Evolutionary conservation across 495 filamentous ascomycete species (phyloP).

Genomic region (Patellaria atrata): DNA sequence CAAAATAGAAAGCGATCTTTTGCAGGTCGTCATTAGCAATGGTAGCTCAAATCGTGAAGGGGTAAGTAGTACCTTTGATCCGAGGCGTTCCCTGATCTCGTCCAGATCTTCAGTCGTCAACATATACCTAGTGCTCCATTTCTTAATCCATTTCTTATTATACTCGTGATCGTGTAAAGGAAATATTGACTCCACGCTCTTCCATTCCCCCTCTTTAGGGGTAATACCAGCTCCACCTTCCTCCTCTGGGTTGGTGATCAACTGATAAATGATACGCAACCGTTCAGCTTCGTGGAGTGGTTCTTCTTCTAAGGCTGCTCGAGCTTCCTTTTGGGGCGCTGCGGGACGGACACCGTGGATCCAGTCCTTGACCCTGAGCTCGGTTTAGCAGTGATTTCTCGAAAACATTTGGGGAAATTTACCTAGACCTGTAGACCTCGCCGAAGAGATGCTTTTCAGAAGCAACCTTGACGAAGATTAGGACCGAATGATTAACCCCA

Average conservation of each 20-base stretch:
- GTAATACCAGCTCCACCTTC: slow-evolving; percentile 88
- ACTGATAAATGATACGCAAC: slow-evolving; percentile 65
- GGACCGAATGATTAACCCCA: slow-evolving; percentile 58
- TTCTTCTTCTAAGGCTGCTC: slow-evolving; percentile 44
- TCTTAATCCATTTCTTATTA: slow-evolving; percentile 80
- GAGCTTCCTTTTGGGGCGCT: slow-evolving; percentile 62
- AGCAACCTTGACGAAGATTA: slow-evolving; percentile 71
- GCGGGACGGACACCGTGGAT: slow-evolving; percentile 72
- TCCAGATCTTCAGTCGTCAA: slow-evolving; percentile 64
- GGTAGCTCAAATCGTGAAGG: background rate
- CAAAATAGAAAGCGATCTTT: slow-evolving; percentile 85
- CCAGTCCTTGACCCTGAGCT: slow-evolving; percentile 78
- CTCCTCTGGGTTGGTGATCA: slow-evolving; percentile 66
- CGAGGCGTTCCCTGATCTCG: slow-evolving; percentile 75
- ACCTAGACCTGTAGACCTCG: slow-evolving; percentile 43
- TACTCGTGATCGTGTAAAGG: slow-evolving; percentile 77
- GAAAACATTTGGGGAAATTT: slow-evolving; percentile 9
- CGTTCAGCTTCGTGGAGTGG: slow-evolving; percentile 79
- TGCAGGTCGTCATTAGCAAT: slow-evolving; percentile 5
- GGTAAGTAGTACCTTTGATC: slow-evolving; percentile 54
- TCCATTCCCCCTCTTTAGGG: slow-evolving; percentile 69
- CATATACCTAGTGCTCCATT: slow-evolving; percentile 72
- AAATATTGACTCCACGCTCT: slow-evolving; percentile 70
- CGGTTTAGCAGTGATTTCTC: slow-evolving; percentile 3
- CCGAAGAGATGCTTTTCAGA: slow-evolving; percentile 45